Evolutionary conservation across 805 yeast species (phyloP), one percentile per base, ranked within the genome.

Genomic region (Blastobotrys robertii): DNA sequence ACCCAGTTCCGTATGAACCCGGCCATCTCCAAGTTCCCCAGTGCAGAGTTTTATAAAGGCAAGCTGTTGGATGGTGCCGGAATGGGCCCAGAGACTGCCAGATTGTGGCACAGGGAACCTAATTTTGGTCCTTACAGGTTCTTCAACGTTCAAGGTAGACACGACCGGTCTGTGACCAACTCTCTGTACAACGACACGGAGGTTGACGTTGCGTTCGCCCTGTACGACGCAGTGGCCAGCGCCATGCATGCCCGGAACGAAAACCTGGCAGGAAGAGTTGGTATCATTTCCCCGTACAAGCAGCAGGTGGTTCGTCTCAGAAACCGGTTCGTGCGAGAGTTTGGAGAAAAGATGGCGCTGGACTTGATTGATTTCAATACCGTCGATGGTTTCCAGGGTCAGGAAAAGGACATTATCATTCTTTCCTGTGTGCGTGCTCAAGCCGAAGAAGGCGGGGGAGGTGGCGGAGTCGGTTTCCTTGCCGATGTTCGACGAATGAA

Each of bases 1-100:
- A 90, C 85, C 8, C 98, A 90, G 58, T 90, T 90, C 59, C 90
- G 98, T 67, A 90, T 92, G 99, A 95, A 94, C 62, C 97, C 98
- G 0, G 78, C 72, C 3, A 92, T 92, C 39, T 84, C 97, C 13
- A 60, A 51, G 37, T 94, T 92, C 59, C 98, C 99, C 1, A 83
- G 95, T 19, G 57, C 65, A 9, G 84, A 84, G 56, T 94, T 92
- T 58, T 92, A 92, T 57, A 58, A 76, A 7, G 80, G 84, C 0
- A 71, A 70, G 44, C 69, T 92, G 43, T 64, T 74, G 38, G 94
- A 88, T 60, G 98, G 97, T 3, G 78, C 76, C 1, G 71, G 69
- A n/a, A 83, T 88, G 81, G 72, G 64, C 1, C 64, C 54, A 5
- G 54, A 69, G 22, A 86, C 83, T 16, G 52, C 59, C 1, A 68